Base-by-base conservation (phyloP, 208 protist species). In the Acanthamoeba culbertsoni region DNA sequence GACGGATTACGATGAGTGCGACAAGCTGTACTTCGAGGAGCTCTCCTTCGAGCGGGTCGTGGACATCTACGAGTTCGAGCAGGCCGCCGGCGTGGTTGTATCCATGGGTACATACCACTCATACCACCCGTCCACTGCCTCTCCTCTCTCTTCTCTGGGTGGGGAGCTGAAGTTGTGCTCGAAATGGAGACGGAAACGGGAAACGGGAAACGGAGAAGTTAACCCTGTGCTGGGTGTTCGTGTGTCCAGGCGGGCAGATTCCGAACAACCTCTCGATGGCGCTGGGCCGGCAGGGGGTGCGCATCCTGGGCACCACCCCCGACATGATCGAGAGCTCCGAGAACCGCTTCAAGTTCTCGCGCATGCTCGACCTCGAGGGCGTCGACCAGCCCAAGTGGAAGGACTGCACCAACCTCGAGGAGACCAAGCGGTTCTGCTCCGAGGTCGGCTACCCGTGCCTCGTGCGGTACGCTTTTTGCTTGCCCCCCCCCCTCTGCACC, bases 1-100 rank as follows among this genome's bases (percentile, higher is more conserved):
- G 20, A 97, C 96, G 3, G 96, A 97, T 88, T 97, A 97, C 62
- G 96, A 97, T 63, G 96, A 97, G 84, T 96, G 93, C 46, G 97
- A 99, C 95, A 98, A 98, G 18, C 97, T 99, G 14, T 99, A 99
- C 97, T 99, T 99, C 95, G 99, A 99, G 91, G 99, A 99, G 95
- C 94, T 99, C 20, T 98, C 97, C 2, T 96, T 99, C 91, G 99
- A 99, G 95, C 96, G 98, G 68, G 98, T 99, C 59, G 79, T 99
- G 7, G 99, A 99, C 96, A 99, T 99, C 91, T 97, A 99, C 88
- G 98, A 99, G 59, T 96, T 97, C 86, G 98, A 99, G 95, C 95
- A 96, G n/a, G 94, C 93, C 18, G 33, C 79, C 23, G 98, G 99
- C 91, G 97, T 99, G 8, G 97, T 99, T 77, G 98, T 99, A 46